Conservation (phyloP, 1,284 basidiomycete genomes). For the Trichosporon ovoides region DNA sequence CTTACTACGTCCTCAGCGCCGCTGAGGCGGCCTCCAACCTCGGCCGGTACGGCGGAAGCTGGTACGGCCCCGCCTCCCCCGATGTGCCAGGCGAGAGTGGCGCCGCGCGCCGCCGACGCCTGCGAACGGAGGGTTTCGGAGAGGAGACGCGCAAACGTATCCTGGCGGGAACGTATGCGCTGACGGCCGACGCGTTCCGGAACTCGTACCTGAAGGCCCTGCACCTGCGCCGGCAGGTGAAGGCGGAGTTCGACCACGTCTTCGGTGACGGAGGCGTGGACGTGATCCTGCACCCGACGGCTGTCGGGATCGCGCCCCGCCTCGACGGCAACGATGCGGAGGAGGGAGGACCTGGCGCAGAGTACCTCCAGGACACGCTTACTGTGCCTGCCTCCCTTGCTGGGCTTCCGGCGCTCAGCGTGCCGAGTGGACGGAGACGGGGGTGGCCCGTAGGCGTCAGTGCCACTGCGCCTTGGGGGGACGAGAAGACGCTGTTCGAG, state of each 20-base stretch:
- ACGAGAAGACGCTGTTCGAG: constrained; percentile 61
- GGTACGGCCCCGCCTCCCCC: constrained; percentile 52
- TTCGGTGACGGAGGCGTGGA: constrained; percentile 73
- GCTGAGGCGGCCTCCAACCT: constrained; percentile 94
- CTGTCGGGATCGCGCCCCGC: constrained; percentile 68
- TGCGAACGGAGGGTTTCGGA: constrained; percentile 71
- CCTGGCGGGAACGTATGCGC: constrained; percentile 84
- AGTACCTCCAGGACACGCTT: constrained; percentile 85
- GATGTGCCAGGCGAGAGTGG: constrained; percentile 50
- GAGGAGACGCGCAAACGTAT: constrained; percentile 80
- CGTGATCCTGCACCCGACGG: constrained; percentile 74
- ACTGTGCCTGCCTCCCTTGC: constrained; percentile 88
- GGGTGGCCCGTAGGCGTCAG: constrained; percentile 84
- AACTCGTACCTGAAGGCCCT: constrained; percentile 95
- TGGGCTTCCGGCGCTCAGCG: constrained; percentile 73
- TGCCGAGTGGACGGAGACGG: constrained; percentile 60
- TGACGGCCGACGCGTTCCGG: constrained; percentile 89
- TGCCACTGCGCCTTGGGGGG: constrained; percentile 85
- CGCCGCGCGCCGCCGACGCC: constrained; percentile 56
- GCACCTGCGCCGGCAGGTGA: constrained; percentile 65
- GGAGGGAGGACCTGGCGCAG: constrained; percentile 39
- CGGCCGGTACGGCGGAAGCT: constrained; percentile 80
- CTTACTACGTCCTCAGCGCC: constrained; percentile 91
- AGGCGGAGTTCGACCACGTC: constrained; percentile 66
- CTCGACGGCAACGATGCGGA: constrained; percentile 1